Percentiles rank a stretch among this genome's conserved stretches.
phyloP scores from a whole-genome alignment of 2,329 filamentous ascomycete genomes.

The Diaporthe citrichinensis region DNA sequence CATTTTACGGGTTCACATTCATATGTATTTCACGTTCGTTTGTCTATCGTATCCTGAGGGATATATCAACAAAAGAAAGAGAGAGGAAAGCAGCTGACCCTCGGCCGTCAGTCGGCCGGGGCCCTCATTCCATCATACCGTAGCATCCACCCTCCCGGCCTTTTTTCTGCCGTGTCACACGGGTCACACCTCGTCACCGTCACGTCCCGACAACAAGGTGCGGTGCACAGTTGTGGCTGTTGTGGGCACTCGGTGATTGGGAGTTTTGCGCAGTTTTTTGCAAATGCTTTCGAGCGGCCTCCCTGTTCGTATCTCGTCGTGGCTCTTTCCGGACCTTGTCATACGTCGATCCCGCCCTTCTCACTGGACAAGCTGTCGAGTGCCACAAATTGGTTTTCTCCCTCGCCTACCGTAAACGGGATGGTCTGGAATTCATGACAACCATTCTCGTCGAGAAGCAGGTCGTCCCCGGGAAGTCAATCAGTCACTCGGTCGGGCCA shows the following conservation, averaged over 20 bases:
- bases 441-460: not conserved
- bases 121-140: slow-evolving; percentile 22
- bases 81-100: slow-evolving; percentile 7
- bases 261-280: not conserved
- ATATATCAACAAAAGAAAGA: not conserved
- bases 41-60: not conserved
- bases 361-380: slow-evolving; percentile 17
- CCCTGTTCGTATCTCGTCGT: not conserved
- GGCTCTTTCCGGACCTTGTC: slow-evolving; percentile 2
- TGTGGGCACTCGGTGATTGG: slow-evolving; percentile 1
- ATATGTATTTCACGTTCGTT: not conserved
- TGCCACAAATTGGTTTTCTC: slow-evolving; percentile 18
- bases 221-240: not conserved
- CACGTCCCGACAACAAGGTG: slow-evolving; percentile 28
- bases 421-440: not conserved
- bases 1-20: not conserved
- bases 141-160: not conserved
- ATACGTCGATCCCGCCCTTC: slow-evolving; percentile 11
- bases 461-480: not conserved
- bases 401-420: slow-evolving; percentile 17
- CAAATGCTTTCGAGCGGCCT: slow-evolving; percentile 3
- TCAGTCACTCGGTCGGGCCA: slow-evolving; percentile 3
- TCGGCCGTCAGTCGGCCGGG: slow-evolving; percentile 20
- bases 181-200: slow-evolving; percentile 27
- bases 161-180: slow-evolving; percentile 19